These are phyloP conservation scores for Penicillium brevicompactum DNA, from an alignment of 2,329 filamentous ascomycete species.

Conservation along the genomic window DNA sequence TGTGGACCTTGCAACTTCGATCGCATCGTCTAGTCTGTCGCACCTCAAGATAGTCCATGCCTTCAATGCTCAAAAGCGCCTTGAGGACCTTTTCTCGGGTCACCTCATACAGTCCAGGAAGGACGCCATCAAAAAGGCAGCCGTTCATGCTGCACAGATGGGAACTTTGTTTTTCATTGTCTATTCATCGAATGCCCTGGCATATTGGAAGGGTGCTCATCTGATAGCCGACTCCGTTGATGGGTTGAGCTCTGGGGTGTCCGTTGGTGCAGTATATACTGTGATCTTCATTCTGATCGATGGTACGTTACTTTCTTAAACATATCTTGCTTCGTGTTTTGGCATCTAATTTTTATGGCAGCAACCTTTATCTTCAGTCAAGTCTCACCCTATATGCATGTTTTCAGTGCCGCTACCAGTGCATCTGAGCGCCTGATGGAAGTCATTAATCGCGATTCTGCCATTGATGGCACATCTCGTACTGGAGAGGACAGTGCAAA, in stretches of 20 bases:
- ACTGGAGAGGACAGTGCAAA: constrained; percentile 26
- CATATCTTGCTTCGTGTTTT: background rate
- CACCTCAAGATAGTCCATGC: constrained; percentile 65
- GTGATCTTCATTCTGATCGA: constrained; percentile 42
- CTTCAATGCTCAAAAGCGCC: constrained; percentile 60
- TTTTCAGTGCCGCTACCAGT: constrained; percentile 52
- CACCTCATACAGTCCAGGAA: constrained; percentile 53
- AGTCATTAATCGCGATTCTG: constrained; percentile 57
- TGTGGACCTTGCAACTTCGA: constrained; percentile 60
- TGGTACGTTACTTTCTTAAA: background rate
- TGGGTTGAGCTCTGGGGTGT: constrained; percentile 16
- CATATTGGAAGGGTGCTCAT: constrained; percentile 67
- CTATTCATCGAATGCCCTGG: constrained; percentile 66
- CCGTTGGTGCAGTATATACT: constrained; percentile 40
- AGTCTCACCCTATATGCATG: constrained; percentile 44
- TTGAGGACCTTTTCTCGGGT: constrained; percentile 61
- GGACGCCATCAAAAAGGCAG: constrained; percentile 60
- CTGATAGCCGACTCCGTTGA: constrained; percentile 46
- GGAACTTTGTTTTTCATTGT: constrained; percentile 68
- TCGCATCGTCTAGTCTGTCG: constrained; percentile 63
- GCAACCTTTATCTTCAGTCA: constrained; percentile 42
- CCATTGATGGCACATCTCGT: constrained; percentile 46
- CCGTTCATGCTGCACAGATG: constrained; percentile 58
- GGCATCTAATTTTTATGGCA: constrained; percentile 7
- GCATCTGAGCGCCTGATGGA: constrained; percentile 60